Evolutionary conservation across 2,329 filamentous ascomycete genomes (phyloP), one percentile per base, ranked within the genome.

Genomic region (Karstenula rhodostoma): DNA sequence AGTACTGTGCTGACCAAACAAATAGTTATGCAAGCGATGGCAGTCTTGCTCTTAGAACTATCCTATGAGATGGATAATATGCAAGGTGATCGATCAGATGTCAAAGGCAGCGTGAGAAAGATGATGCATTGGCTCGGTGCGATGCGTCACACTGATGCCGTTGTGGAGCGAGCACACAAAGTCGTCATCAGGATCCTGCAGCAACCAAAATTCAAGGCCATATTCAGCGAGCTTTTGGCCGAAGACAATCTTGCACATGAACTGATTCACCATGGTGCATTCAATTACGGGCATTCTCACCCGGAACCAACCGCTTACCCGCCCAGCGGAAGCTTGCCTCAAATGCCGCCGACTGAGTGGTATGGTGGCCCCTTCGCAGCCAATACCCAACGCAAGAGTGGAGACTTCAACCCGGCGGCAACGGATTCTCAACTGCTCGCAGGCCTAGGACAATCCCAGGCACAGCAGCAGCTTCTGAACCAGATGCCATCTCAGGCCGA

Each of bases 41-140:
- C 74, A 1, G 67, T 80, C 9, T 61, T 80, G 12, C 70, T 80
- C 55, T 66, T 77, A 15, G 79, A 79, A 60, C 51, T 79, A 15
- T 74, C 73, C 0, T 71, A 72, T 51, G 56, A 66, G 2, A 51
- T 62, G 4, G 57, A 60, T 3, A 73, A 77, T 56, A 59, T 73
- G 57, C 58, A 61, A 6, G 59, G 66, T 25, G 62, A 65, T 17
- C 63, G 71, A 10, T 59, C 68, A 15, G 48, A 77, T 4, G 58
- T 77, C 5, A 49, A 56, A 2, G 57, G 67, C 9, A 53, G 62
- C 35, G 58, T 74, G 4, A 68, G 70, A 23, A 77, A 74, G 47
- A 65, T 75, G 10, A 59, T 74, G 7, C 49, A 59, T 3, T 77
- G 75, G 76, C 65, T 80, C 3, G 52, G 62, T 5, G 56, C 56